Evolutionary conservation across 257 asterid species (phyloP).

Genomic region (Prunella vulgaris): DNA sequence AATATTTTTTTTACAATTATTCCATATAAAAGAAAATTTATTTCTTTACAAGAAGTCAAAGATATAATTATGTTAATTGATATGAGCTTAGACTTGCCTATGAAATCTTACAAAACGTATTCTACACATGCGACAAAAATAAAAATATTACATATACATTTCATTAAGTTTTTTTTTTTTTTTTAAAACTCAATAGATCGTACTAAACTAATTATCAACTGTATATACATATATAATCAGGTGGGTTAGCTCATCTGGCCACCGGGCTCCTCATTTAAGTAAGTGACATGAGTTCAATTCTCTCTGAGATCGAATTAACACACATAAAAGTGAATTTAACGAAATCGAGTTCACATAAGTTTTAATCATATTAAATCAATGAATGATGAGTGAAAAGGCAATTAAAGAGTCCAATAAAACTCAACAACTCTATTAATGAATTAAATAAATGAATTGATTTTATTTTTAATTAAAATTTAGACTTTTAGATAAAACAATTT

Average conservation of each 20-base stretch:
- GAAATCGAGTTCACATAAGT: no score
- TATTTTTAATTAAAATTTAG: no score
- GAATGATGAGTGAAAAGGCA: conserved; percentile 17
- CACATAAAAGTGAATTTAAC: no score
- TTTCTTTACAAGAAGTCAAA: neutral
- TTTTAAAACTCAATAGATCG: neutral
- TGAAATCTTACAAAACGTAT: neutral
- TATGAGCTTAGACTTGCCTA: neutral
- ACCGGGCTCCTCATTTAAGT: no score
- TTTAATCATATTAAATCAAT: neutral
- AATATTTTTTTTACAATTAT: neutral
- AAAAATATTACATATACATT: no score
- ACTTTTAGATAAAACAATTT: no score
- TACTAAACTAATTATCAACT: neutral
- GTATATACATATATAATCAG: neutral
- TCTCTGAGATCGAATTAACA: no score
- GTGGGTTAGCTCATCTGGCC: no score
- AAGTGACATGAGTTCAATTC: no score
- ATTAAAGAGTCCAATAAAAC: conserved; percentile 27
- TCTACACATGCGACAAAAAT: no score
- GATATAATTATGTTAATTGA: neutral
- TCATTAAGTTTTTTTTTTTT: no score
- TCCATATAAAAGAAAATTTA: neutral
- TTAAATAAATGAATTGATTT: no score
- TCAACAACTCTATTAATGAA: conserved; percentile 43